Conservation (phyloP, 2,329 filamentous ascomycete species). For the Scopulariopsis brevicaulis region DNA sequence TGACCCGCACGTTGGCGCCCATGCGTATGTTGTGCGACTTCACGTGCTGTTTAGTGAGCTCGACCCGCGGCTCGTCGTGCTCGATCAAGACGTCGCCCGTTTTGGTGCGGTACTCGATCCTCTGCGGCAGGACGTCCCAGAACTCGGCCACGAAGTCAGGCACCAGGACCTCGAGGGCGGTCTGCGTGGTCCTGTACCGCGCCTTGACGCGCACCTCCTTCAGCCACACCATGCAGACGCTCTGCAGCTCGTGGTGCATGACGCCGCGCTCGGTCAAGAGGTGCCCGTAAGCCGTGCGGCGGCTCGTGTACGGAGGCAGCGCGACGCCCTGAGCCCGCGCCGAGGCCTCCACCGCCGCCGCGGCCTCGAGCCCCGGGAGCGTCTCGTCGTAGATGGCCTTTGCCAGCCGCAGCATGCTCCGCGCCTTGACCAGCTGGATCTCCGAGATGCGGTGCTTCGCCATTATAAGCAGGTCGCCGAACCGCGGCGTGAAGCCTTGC, state of each 20-base stretch:
- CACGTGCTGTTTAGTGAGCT: background rate
- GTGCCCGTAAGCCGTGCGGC: conserved; percentile 7
- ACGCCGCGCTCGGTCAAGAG: background rate
- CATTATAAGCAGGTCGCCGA: conserved; percentile 38
- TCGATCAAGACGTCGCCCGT: background rate
- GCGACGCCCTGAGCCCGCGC: background rate
- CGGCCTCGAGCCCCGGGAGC: conserved; percentile 8
- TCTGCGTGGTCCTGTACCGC: background rate
- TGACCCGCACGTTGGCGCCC: background rate
- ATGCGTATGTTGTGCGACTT: background rate
- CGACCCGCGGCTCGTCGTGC: background rate
- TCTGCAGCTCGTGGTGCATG: background rate
- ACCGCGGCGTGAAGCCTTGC: conserved; percentile 42
- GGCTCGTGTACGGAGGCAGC: background rate
- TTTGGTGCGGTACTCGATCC: background rate
- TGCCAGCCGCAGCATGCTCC: background rate
- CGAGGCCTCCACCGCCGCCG: conserved; percentile 8
- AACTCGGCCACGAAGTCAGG: conserved; percentile 35
- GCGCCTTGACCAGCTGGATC: background rate
- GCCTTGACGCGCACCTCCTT: background rate
- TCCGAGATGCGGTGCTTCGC: background rate
- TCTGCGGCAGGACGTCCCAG: conserved; percentile 27
- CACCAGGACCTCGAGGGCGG: conserved; percentile 14
- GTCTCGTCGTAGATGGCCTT: conserved; percentile 11
- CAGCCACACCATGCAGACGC: background rate